Percentiles rank a stretch among this genome's conserved stretches.
These are phyloP conservation scores for Poronia punctata DNA, from an alignment of 495 filamentous ascomycete species.

Conservation along the genomic window DNA sequence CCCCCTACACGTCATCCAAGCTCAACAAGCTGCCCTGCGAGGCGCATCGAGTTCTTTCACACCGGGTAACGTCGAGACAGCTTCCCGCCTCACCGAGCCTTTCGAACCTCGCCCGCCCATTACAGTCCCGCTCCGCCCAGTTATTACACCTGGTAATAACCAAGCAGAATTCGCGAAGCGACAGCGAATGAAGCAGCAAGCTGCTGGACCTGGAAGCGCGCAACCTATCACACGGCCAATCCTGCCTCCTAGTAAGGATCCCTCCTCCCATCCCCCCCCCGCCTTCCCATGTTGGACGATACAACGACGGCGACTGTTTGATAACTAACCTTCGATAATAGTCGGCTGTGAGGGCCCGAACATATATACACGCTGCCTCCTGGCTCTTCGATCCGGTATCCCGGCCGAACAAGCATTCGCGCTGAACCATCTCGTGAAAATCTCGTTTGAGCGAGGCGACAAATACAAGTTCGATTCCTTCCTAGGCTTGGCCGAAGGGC, in stretches of 20 bases:
- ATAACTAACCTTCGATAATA: constrained; percentile 27
- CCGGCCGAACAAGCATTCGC: constrained; percentile 80
- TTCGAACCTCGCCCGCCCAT: constrained; percentile 53
- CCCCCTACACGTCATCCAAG: constrained; percentile 19
- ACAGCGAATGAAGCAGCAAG: constrained; percentile 25
- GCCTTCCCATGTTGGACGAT: background rate
- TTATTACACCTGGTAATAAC: constrained; percentile 63
- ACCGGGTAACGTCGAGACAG: constrained; percentile 31
- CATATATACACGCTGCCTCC: constrained; percentile 81
- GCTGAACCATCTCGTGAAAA: constrained; percentile 87
- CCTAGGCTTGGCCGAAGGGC: constrained; percentile 77
- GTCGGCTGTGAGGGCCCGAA: constrained; percentile 65
- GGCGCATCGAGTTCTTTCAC: constrained; percentile 32
- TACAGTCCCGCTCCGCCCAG: constrained; percentile 57
- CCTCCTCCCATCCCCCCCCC: no score
- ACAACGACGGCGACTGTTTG: background rate
- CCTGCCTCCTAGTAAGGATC: constrained; percentile 20
- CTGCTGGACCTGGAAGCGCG: constrained; percentile 14
- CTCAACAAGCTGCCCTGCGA: constrained; percentile 29
- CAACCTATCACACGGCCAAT: constrained; percentile 19
- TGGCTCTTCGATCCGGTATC: constrained; percentile 71
- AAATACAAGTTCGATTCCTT: constrained; percentile 93
- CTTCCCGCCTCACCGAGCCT: constrained; percentile 45
- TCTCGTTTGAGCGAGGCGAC: constrained; percentile 87
- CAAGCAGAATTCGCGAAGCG: constrained; percentile 51